phyloP scores from a whole-genome alignment of 2,329 filamentous ascomycete genomes.

The Xylaria sp. region DNA sequence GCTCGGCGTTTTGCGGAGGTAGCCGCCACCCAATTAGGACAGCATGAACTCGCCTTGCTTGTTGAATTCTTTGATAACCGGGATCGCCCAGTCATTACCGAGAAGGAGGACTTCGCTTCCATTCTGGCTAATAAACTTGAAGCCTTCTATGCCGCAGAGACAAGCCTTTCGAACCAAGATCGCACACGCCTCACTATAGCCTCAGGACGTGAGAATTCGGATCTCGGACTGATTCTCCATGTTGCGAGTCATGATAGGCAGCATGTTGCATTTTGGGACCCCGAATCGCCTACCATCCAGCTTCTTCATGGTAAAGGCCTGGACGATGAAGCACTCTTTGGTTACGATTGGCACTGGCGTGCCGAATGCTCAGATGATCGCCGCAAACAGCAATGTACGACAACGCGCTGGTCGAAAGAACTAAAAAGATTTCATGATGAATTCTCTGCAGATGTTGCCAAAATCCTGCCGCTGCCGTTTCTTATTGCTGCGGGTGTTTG shows the following conservation, averaged over 20 bases:
- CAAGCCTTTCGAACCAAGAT: conserved; percentile 2
- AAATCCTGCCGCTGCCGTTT: conserved; percentile 5
- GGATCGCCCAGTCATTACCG: not conserved
- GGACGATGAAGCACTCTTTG: conserved; percentile 1
- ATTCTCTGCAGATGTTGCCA: conserved; percentile 2
- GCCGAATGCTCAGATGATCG: conserved; percentile 3
- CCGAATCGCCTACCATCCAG: not conserved
- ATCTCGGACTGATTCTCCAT: conserved; percentile 1
- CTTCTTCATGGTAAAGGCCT: not conserved
- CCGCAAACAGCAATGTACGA: not conserved
- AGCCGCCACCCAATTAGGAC: conserved; percentile 2
- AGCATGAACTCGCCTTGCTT: conserved; percentile 1
- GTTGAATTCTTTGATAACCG: conserved; percentile 1
- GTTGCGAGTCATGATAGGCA: not conserved
- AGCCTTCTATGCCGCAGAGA: conserved; percentile 1
- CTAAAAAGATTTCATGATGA: not conserved
- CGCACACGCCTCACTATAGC: not conserved
- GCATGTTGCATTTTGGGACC: conserved; percentile 3
- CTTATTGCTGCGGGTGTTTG: conserved; percentile 2
- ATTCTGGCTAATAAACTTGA: conserved; percentile 4
- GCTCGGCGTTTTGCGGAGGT: conserved; percentile 5
- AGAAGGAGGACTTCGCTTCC: conserved; percentile 1
- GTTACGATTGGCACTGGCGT: conserved; percentile 4
- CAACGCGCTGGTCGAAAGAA: not conserved
- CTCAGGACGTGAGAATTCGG: conserved; percentile 1